phyloP scores from a whole-genome alignment of 345 rosid genomes.

The Bruguiera gymnorhiza region DNA sequence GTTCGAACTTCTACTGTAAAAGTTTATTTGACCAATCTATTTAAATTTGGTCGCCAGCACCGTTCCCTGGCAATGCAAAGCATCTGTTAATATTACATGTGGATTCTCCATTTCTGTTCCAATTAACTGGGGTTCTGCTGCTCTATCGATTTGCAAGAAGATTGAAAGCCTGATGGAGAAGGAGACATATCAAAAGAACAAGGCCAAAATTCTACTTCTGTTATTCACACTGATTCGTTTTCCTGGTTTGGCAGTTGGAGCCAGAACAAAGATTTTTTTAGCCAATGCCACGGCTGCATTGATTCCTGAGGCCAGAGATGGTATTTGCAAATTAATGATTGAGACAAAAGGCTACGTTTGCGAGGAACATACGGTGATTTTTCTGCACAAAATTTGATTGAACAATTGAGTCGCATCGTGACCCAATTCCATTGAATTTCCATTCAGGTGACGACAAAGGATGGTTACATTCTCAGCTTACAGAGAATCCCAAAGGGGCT shows the following conservation, averaged over 20 bases:
- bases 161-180: slow-evolving; percentile 16
- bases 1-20: no score
- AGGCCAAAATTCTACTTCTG: slow-evolving; percentile 11
- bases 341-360: slow-evolving; percentile 30
- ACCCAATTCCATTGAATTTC: background rate
- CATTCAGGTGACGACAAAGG: slow-evolving; percentile 51
- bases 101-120: no score
- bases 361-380: slow-evolving; percentile 16
- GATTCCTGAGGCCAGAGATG: slow-evolving; percentile 15
- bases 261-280: slow-evolving; percentile 10
- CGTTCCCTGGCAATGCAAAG: no score
- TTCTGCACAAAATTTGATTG: background rate
- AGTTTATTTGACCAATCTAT: no score
- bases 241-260: slow-evolving; percentile 25
- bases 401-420: background rate
- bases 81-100: no score
- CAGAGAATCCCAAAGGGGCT: slow-evolving; percentile 48
- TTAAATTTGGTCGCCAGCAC: no score
- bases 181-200: slow-evolving; percentile 12
- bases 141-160: background rate
- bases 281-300: slow-evolving; percentile 6
- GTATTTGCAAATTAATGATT: slow-evolving; percentile 39
- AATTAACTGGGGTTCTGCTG: no score
- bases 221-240: slow-evolving; percentile 19
- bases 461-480: slow-evolving; percentile 54